These are phyloP conservation scores for Coffea humblotiana DNA, from an alignment of 305 asterid species.

Conservation along the genomic window DNA sequence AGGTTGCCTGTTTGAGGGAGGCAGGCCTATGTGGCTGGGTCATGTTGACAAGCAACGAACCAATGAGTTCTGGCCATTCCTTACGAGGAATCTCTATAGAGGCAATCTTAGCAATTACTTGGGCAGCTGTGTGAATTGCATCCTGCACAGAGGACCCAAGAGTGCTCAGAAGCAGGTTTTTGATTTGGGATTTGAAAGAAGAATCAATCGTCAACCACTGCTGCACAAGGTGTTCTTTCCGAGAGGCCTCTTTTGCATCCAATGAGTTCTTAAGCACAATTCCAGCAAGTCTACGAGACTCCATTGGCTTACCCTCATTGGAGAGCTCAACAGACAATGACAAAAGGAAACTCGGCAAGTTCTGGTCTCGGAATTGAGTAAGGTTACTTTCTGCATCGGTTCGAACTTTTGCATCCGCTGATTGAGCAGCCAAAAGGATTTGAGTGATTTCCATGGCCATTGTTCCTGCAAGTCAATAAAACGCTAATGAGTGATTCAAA, in stretches of 20 bases:
- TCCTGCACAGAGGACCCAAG: constrained; percentile 66
- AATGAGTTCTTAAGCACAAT: constrained; percentile 77
- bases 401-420: constrained; percentile 72
- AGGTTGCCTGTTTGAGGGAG: constrained; percentile 73
- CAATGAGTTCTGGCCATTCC: constrained; percentile 91
- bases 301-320: constrained; percentile 70
- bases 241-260: constrained; percentile 76
- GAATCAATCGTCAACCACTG: constrained; percentile 68
- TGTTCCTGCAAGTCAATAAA: constrained; percentile 32
- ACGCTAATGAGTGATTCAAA: not conserved
- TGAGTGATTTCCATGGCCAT: constrained; percentile 85
- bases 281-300: constrained; percentile 90
- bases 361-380: constrained; percentile 68
- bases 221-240: constrained; percentile 61
- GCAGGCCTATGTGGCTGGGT: constrained; percentile 60
- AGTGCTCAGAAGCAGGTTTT: constrained; percentile 58
- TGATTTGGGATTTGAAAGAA: constrained; percentile 65
- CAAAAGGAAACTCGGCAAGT: constrained; percentile 68
- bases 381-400: constrained; percentile 67
- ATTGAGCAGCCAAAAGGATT: constrained; percentile 80
- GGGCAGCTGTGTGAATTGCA: constrained; percentile 82
- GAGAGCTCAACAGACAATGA: constrained; percentile 80
- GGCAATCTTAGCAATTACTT: constrained; percentile 90
- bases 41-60: constrained; percentile 60
- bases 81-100: constrained; percentile 78